Base-by-base conservation (phyloP, 1,284 basidiomycete species). In the Ustilago cynodontis region DNA sequence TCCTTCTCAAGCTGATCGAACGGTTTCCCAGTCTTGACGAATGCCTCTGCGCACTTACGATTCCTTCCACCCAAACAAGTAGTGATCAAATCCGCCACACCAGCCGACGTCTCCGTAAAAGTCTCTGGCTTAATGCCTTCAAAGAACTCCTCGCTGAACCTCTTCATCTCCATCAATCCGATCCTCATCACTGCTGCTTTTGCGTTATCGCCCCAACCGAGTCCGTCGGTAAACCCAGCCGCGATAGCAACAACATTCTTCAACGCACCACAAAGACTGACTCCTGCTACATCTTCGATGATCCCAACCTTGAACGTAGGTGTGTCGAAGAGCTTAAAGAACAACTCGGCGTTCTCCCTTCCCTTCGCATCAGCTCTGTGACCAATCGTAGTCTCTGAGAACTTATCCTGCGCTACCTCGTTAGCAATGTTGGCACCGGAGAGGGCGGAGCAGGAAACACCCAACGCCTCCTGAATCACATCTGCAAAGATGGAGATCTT, bases 391-490 rank as follows among this genome's bases (percentile, higher is more conserved):
- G 89, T 90, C 83, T 90, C 89, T 24, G 86, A 87, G 74, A 89
- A 89, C 69, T 86, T 84, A 67, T 88, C 88, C 57, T 81, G 85
- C 1, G 88, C 88, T 22, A 88, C 89, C 79, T 90, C 89, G 65
- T 89, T 87, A 37, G 89, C 89, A 59, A 90, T 90, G 85, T 90
- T 90, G 35, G 89, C 89, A 6, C 89, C 89, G 39, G 87, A 88
- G 3, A 90, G 81, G 2, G 89, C 89, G 1, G 88, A 88, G 73
- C 88, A 89, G 10, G 87, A 87, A 35, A 88, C 87, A 16, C 86
- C 86, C 39, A 90, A 85, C 71, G 88, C 86, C 35, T 86, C 84
- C 80, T 89, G 87, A 74, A 90, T 90, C 33, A 90, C 85, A 69
- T 88, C 87, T 16, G 89, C 88, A 80, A 90, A 90, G 61, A 90